These are phyloP conservation scores for Bocquillonia castaneifolia DNA, from an alignment of 441 rosid genomes.

Conservation along the genomic window DNA sequence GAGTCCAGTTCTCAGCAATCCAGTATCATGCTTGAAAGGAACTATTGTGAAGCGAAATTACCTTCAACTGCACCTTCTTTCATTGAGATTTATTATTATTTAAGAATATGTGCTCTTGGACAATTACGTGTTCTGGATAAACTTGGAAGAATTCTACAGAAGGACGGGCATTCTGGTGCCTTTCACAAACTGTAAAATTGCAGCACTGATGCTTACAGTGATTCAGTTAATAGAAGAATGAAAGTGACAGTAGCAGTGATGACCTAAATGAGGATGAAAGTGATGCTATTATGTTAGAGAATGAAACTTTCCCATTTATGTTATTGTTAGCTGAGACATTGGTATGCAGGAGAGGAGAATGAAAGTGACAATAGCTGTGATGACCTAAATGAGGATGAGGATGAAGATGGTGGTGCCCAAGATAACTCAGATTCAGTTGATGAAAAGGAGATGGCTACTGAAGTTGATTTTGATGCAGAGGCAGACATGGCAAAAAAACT, in stretches of 20 bases:
- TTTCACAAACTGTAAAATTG: neutral
- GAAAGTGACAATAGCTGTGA: constrained; percentile 47
- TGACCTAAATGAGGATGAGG: constrained; percentile 51
- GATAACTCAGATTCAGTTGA: constrained; percentile 33
- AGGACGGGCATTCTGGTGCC: neutral
- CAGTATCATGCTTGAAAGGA: neutral
- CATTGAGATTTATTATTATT: too few relatives aligned
- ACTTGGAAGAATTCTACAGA: neutral
- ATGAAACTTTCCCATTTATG: constrained; percentile 12
- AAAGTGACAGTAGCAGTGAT: constrained; percentile 43
- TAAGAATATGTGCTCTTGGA: too few relatives aligned
- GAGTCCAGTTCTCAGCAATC: neutral
- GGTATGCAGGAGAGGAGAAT: constrained; percentile 40
- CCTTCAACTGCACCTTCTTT: neutral
- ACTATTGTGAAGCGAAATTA: neutral
- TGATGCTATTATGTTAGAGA: constrained; percentile 1
- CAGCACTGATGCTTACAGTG: neutral
- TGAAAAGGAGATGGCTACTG: constrained; percentile 31
- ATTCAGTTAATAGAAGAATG: too few relatives aligned
- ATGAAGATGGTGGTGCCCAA: constrained; percentile 32
- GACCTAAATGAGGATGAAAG: constrained; percentile 27
- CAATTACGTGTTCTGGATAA: neutral
- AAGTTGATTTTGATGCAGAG: constrained; percentile 65
- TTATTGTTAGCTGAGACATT: constrained; percentile 15
- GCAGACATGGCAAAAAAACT: constrained; percentile 68